These are phyloP conservation scores for Sclerotinia sclerotiorum DNA, from an alignment of 2,329 filamentous ascomycete genomes.

Conservation along the genomic window DNA sequence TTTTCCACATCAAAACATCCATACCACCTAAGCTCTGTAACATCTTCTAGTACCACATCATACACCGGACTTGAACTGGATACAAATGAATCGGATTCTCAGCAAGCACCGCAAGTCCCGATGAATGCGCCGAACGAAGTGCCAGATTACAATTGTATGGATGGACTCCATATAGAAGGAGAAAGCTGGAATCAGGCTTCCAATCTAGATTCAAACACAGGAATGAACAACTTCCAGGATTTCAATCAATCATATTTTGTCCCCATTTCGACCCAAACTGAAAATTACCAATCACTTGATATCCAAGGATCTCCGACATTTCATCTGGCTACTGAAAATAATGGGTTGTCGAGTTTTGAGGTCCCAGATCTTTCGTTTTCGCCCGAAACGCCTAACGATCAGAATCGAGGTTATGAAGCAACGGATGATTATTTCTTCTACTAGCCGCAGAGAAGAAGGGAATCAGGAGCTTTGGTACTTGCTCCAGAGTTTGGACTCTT, in stretches of 20 bases:
- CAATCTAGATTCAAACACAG: not conserved
- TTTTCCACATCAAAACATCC: not conserved
- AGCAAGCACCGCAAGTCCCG: not conserved
- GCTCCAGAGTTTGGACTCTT: not conserved
- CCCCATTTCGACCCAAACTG: not conserved
- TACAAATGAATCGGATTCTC: not conserved
- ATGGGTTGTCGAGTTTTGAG: not conserved
- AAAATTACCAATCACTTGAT: not conserved
- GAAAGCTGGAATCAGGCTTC: not conserved
- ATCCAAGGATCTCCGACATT: not conserved
- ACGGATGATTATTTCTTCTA: not conserved
- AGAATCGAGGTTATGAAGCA: not conserved
- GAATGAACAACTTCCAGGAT: not conserved
- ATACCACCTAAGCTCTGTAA: not conserved
- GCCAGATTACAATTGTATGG: not conserved
- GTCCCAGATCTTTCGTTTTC: not conserved
- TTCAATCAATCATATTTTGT: not conserved
- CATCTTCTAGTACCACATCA: not conserved
- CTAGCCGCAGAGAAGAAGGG: not conserved
- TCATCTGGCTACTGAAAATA: not conserved
- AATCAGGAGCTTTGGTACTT: accelerated
- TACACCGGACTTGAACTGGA: not conserved
- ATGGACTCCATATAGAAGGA: not conserved
- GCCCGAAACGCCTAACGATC: not conserved
- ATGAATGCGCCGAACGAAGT: not conserved